These are phyloP conservation scores for Musa balbisiana DNA, from an alignment of 202 grass and related monocot species.

Conservation along the genomic window DNA sequence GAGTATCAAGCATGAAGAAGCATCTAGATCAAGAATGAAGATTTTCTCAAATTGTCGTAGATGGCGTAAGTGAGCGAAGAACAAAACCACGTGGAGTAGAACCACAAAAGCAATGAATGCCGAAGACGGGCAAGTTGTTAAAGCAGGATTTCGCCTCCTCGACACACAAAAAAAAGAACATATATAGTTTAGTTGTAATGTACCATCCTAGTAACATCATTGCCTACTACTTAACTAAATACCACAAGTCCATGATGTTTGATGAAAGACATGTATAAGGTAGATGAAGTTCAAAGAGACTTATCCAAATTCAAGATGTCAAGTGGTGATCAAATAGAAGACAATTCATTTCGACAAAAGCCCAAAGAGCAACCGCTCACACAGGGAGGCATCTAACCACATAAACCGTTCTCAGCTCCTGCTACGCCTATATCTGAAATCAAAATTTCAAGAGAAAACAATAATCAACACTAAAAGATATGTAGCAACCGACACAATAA, in stretches of 20 bases:
- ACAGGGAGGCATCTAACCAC: constrained; percentile 8
- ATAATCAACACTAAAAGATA: constrained; percentile 7
- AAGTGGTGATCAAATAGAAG: constrained; percentile 37
- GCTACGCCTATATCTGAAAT: constrained; percentile 41
- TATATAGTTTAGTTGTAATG: constrained; percentile 59
- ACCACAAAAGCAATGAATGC: constrained; percentile 35
- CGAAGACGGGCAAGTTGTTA: constrained; percentile 52
- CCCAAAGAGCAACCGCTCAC: constrained; percentile 24
- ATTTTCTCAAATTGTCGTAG: constrained; percentile 26
- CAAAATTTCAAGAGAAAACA: constrained; percentile 31
- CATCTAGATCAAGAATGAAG: constrained; percentile 27
- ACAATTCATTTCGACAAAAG: constrained; percentile 43
- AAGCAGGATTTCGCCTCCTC: constrained; percentile 73
- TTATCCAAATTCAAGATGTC: constrained; percentile 80
- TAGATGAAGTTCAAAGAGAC: constrained; percentile 73
- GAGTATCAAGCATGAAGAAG: constrained; percentile 26
- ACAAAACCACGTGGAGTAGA: constrained; percentile 73
- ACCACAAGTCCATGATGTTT: constrained; percentile 27
- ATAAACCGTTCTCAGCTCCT: constrained; percentile 47
- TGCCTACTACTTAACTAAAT: constrained; percentile 29
- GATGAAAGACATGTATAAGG: constrained; percentile 16
- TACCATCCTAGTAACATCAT: constrained; percentile 34
- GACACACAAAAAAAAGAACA: constrained; percentile 71
- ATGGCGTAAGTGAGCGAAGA: constrained; percentile 32
- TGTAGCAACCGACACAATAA: neutral